A percentile compares a stretch with the other conserved stretches of the same genome.
Conservation (phyloP, 352 stramenopile species). For the Aphanomyces invadans region DNA sequence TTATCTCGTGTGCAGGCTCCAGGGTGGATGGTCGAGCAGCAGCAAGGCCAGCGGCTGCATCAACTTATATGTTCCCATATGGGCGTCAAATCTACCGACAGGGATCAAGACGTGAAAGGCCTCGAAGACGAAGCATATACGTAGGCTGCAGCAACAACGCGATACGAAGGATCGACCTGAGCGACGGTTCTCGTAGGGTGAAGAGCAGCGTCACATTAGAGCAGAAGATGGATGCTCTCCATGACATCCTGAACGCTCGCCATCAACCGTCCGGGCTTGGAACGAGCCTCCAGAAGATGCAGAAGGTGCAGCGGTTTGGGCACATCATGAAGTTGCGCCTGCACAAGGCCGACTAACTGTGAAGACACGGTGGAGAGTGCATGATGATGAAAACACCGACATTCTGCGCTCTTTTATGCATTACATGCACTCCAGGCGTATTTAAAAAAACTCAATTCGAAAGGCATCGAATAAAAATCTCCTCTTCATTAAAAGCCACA, state of each 20-base stretch:
- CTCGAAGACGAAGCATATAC: slow-evolving; percentile 43
- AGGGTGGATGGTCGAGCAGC: slow-evolving; percentile 41
- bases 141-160: background rate
- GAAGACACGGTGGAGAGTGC: background rate
- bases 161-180: too few relatives aligned
- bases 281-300: slow-evolving; percentile 44
- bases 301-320: slow-evolving; percentile 56
- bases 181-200: slow-evolving; percentile 23
- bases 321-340: slow-evolving; percentile 46
- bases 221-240: slow-evolving; percentile 53
- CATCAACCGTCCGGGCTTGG: slow-evolving; percentile 22
- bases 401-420: too few relatives aligned
- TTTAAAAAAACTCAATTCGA: too few relatives aligned
- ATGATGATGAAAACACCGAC: background rate
- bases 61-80: slow-evolving; percentile 62
- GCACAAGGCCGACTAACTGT: background rate
- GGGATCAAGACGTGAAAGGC: slow-evolving; percentile 30
- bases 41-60: slow-evolving; percentile 46
- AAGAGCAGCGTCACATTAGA: slow-evolving; percentile 38
- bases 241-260: slow-evolving; percentile 46
- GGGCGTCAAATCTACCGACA: slow-evolving; percentile 25
- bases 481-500: too few relatives aligned
- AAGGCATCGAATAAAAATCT: too few relatives aligned
- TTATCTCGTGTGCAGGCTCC: background rate
- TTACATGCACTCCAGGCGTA: background rate